These are phyloP conservation scores for Collybia nuda DNA, from an alignment of 768 basidiomycete genomes.

Conservation along the genomic window DNA sequence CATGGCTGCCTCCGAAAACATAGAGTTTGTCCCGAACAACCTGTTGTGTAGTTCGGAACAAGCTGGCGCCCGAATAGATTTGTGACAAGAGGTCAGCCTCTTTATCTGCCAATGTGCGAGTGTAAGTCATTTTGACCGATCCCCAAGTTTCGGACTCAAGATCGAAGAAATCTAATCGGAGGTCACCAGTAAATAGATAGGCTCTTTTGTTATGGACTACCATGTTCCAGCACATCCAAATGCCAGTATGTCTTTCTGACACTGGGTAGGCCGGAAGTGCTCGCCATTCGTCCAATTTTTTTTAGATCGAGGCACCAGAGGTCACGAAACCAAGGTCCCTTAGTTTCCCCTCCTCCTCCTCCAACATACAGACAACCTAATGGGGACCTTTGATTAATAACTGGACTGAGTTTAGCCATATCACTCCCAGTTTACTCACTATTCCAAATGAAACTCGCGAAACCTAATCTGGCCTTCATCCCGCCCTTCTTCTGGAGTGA, in stretches of 20 bases:
- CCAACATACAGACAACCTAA: constrained; percentile 25
- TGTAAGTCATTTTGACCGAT: constrained; percentile 20
- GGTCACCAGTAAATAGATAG: constrained; percentile 32
- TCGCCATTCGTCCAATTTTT: constrained; percentile 20
- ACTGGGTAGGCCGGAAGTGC: constrained; percentile 21
- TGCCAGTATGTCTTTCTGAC: constrained; percentile 3
- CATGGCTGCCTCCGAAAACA: constrained; percentile 35
- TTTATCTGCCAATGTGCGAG: constrained; percentile 9
- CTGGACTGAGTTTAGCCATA: too few species aligned
- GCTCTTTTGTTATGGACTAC: constrained; percentile 14
- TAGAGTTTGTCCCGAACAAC: constrained; percentile 31
- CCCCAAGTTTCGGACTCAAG: constrained; percentile 31
- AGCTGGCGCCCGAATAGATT: constrained; percentile 20
- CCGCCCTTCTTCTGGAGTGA: constrained; percentile 19
- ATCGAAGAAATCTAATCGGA: constrained; percentile 30
- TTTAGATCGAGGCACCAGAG: constrained; percentile 23
- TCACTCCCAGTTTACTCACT: constrained; percentile 10
- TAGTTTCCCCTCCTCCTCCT: constrained; percentile 19
- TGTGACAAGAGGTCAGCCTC: constrained; percentile 9
- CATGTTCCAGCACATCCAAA: constrained; percentile 16
- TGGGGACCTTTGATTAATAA: background rate
- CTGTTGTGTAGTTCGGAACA: constrained; percentile 15
- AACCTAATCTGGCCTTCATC: constrained; percentile 13
- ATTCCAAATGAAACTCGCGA: constrained; percentile 24
- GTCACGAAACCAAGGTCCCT: constrained; percentile 23